Evolutionary conservation across 2,329 filamentous ascomycete genomes (phyloP), one percentile per base, ranked within the genome.

Genomic region (Neopestalotiopsis sp.): DNA sequence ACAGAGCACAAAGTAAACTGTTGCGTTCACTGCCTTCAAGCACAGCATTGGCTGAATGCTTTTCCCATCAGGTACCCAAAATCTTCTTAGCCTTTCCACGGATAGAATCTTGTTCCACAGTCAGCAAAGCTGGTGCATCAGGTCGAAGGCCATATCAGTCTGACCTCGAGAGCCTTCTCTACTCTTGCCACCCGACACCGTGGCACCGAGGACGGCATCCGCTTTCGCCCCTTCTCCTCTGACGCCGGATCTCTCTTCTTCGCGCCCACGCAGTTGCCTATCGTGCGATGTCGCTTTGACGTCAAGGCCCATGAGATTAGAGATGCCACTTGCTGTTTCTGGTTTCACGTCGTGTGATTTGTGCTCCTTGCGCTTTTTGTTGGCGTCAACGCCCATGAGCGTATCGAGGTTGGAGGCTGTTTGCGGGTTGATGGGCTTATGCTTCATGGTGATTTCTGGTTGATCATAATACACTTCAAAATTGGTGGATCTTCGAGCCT

Each of bases 301-400:
- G 61, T 45, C 10, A 2, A 63, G 30, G 24, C 61, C 61, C 61
- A 63, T 63, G 14, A 63, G 61, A 24, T 38, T 12, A 13, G 61
- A 63, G 32, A 63, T 34, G 10, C 38, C 32, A 17, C 20, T 42
- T 24, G 61, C 61, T 9, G 34, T 63, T 32, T 63, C 38, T 5
- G 61, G 61, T 5, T 42, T 63, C 12, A 63, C 61, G 61, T 63
- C 30, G 38, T 42, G 61, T 13, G 38, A 7, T 7, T 34, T 42
- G 9, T 63, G 24, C 9, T 63, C 38, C 34, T 63, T 38, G 14
- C 20, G 32, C 38, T 63, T 63, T 32, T 63, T 63, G 38, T 20
- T 38, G 14, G 38, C 61, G n/a, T 63, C 61, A 1, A 63, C 38
- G 61, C 61, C 61, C 61, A 63, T 63, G 2, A 63, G 61, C 61